Percentiles rank a stretch among this genome's conserved stretches.
Conservation (phyloP, 352 stramenopile genomes). For the Phytophthora sansomeana region DNA sequence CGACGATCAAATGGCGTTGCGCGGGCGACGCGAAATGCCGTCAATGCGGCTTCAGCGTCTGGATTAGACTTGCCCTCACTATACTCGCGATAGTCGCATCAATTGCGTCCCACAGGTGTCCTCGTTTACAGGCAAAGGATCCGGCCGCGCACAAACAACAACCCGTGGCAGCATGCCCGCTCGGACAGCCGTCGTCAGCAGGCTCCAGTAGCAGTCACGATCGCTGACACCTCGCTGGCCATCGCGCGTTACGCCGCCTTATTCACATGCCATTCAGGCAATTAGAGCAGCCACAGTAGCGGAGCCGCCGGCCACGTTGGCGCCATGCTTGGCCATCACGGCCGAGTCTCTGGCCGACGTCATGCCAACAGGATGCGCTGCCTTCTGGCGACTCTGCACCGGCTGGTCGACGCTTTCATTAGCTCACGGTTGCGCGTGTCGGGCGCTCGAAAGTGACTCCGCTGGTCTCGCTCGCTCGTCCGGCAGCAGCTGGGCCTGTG, state of each 20-base stretch:
- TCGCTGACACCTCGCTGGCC: background rate
- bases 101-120: conserved; percentile 20
- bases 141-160: background rate
- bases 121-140: conserved; percentile 21
- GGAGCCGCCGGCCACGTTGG: too few species aligned
- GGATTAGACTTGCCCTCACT: conserved; percentile 31
- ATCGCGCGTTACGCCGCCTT: conserved; percentile 1
- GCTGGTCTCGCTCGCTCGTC: conserved; percentile 18
- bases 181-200: too few species aligned
- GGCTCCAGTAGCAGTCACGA: conserved; percentile 9
- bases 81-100: conserved; percentile 37
- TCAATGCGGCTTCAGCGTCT: conserved; percentile 19
- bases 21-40: background rate
- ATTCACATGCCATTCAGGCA: background rate
- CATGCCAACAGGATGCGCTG: conserved; percentile 28
- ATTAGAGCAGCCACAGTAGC: too few species aligned
- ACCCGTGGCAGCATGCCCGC: too few species aligned
- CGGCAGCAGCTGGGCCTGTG: conserved; percentile 20
- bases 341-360: conserved; percentile 17
- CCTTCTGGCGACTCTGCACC: conserved; percentile 21
- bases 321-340: background rate
- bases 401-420: conserved; percentile 22
- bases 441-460: conserved; percentile 8
- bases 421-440: conserved; percentile 27
- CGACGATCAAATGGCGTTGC: background rate